Evolutionary conservation across 306 rosid species (phyloP).

Genomic region (Hippophae tibetana): DNA sequence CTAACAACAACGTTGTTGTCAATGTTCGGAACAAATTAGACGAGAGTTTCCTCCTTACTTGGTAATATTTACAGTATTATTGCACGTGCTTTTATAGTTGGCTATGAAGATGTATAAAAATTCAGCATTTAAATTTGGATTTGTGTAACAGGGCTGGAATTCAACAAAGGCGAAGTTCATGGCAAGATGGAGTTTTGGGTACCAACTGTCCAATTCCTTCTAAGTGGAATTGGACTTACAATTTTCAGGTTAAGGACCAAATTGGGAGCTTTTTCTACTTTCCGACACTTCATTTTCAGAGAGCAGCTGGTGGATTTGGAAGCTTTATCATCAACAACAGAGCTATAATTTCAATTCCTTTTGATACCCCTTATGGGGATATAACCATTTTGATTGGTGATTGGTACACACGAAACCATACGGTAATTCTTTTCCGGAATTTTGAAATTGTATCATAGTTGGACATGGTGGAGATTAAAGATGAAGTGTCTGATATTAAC

Average conservation of each 20-base stretch:
- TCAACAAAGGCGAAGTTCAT: conserved; percentile 78
- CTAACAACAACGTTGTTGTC: conserved; percentile 75
- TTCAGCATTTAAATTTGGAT: conserved; percentile 14
- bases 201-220: conserved; percentile 94
- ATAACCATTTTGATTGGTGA: conserved; percentile 66
- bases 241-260: conserved; percentile 93
- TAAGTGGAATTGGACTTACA: conserved; percentile 96
- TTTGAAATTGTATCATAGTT: background rate
- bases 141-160: conserved; percentile 66
- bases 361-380: conserved; percentile 72
- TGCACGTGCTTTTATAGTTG: conserved; percentile 1
- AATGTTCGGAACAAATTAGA: conserved; percentile 86
- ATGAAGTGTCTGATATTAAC: conserved; percentile 10
- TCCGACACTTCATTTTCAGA: conserved; percentile 79
- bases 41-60: conserved; percentile 72
- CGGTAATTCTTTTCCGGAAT: conserved; percentile 48
- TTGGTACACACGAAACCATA: conserved; percentile 80
- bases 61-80: conserved; percentile 36
- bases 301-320: conserved; percentile 93
- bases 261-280: conserved; percentile 94
- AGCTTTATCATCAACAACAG: conserved; percentile 67
- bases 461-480: conserved; percentile 1
- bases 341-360: conserved; percentile 61
- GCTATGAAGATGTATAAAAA: conserved; percentile 1
- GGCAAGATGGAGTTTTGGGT: conserved; percentile 95